Conservation (phyloP, 2,329 filamentous ascomycete genomes). For the Botryosphaeria dothidea region DNA sequence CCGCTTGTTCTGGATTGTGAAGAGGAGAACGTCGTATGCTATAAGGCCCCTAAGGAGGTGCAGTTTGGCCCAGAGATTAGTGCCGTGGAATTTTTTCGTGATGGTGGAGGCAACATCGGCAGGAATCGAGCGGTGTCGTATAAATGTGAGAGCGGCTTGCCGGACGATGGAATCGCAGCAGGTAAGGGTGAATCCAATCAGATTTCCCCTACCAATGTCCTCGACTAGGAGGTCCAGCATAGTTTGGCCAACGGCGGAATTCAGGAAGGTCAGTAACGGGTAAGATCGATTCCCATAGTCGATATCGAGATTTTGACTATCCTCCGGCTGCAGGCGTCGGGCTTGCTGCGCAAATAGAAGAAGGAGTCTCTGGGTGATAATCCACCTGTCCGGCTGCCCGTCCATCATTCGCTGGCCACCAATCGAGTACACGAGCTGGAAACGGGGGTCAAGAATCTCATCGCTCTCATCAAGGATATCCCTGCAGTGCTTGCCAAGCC, state of each 20-base stretch:
- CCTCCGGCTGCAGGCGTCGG: constrained; percentile 58
- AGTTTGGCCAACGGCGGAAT: constrained; percentile 29
- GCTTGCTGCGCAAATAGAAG: constrained; percentile 29
- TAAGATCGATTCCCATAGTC: constrained; percentile 62
- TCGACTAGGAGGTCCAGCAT: constrained; percentile 57
- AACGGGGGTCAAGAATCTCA: background rate
- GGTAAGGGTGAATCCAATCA: background rate
- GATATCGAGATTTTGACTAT: constrained; percentile 65
- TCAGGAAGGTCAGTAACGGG: constrained; percentile 31
- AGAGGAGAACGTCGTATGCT: constrained; percentile 55
- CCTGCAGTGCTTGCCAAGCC: constrained; percentile 47
- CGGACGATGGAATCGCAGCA: constrained; percentile 28
- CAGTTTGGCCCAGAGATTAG: constrained; percentile 29
- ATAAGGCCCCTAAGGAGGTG: constrained; percentile 59
- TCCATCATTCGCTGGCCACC: constrained; percentile 8
- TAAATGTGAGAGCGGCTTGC: constrained; percentile 53
- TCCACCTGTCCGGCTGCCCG: constrained; percentile 9
- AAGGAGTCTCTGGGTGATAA: background rate
- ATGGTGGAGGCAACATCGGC: constrained; percentile 55
- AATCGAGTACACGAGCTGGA: constrained; percentile 19
- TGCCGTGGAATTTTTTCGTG: constrained; percentile 28
- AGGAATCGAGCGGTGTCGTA: constrained; percentile 50
- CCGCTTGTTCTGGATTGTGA: constrained; percentile 57
- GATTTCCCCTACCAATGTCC: constrained; percentile 51
- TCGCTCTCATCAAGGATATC: constrained; percentile 46